Conservation (phyloP, 116 monocot species). For the Phalaenopsis hybrid region DNA sequence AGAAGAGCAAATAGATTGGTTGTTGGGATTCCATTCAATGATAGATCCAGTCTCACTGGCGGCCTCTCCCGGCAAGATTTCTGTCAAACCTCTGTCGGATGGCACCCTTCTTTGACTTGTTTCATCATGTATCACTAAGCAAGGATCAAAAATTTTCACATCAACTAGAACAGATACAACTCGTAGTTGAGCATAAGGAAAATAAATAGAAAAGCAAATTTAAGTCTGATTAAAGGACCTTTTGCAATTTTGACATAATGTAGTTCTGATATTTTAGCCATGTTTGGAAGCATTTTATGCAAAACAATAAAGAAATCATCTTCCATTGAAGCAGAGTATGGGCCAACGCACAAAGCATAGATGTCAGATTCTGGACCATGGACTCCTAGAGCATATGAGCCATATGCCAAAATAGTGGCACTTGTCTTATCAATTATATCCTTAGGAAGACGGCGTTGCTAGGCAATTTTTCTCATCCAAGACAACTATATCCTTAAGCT, state of each 20-base stretch:
- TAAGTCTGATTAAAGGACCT: slow-evolving; percentile 55
- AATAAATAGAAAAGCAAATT: slow-evolving; percentile 48
- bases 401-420: slow-evolving; percentile 41
- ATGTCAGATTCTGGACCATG: slow-evolving; percentile 55
- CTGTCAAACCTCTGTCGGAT: too few relatives aligned
- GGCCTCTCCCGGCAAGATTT: too few relatives aligned
- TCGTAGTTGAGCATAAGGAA: slow-evolving; percentile 48
- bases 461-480: slow-evolving; percentile 41
- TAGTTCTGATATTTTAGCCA: slow-evolving; percentile 31
- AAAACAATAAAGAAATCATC: slow-evolving; percentile 51
- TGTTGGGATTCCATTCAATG: too few relatives aligned
- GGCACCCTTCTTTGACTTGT: too few relatives aligned
- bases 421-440: slow-evolving; percentile 23
- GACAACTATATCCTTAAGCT: slow-evolving; percentile 20
- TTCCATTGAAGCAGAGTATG: slow-evolving; percentile 35
- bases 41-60: too few relatives aligned
- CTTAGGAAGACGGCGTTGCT: slow-evolving; percentile 14
- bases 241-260: slow-evolving; percentile 52
- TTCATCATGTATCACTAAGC: too few relatives aligned
- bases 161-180: slow-evolving; percentile 32
- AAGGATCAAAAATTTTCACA: too few relatives aligned
- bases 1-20: too few relatives aligned
- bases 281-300: slow-evolving; percentile 17
- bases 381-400: slow-evolving; percentile 56
- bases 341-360: slow-evolving; percentile 48